Evolutionary conservation across 2,329 filamentous ascomycete species (phyloP), one percentile per base, ranked within the genome.

Genomic region (Exophiala mesophila): DNA sequence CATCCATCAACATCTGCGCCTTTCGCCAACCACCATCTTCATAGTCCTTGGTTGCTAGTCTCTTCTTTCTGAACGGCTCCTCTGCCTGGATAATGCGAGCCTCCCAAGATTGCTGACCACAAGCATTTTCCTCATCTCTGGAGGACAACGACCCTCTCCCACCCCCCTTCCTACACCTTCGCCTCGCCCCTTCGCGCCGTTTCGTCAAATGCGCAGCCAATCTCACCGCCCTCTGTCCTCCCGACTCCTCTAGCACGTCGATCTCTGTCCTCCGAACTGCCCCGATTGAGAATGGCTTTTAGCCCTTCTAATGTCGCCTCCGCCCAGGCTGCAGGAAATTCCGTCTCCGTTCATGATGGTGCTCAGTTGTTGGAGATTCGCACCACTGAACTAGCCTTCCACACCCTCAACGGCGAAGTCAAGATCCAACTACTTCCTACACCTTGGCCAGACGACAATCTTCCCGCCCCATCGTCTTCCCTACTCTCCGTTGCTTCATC

Each of bases 351-450:
- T 9, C 36, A 41, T 60, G 60, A 66, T 49, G 85, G 84, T 30
- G 72, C 78, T 36, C 80, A 88, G 58, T 72, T 95, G 41, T 73
- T 81, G 54, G 82, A 88, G 53, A 84, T 95, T 55, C 78, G 83
- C 62, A 90, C 88, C 53, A 87, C 95, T 73, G 85, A 77, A 54
- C 71, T 98, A 36, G 88, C 87, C 4, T 97, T 98, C 65, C 77
- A 84, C 53, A 78, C 85, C 38, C 68, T 94, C 32, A 80, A 82
- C 41, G 83, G 86, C 57, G 50, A 52, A 33, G 40, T 49, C 29
- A 95, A 90, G 65, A 67, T 97, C 55, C 85, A 83, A 61, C 70
- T 85, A 17, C 70, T 97, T 30, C 86, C 88, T 12, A 74, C 81
- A 15, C 72, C 82, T 60, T 97, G 90, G 89, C 78, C 84, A 29